Evolutionary conservation across 176 grass and related monocot genomes (phyloP), one percentile per base, ranked within the genome.

Genomic region (Poa annua): DNA sequence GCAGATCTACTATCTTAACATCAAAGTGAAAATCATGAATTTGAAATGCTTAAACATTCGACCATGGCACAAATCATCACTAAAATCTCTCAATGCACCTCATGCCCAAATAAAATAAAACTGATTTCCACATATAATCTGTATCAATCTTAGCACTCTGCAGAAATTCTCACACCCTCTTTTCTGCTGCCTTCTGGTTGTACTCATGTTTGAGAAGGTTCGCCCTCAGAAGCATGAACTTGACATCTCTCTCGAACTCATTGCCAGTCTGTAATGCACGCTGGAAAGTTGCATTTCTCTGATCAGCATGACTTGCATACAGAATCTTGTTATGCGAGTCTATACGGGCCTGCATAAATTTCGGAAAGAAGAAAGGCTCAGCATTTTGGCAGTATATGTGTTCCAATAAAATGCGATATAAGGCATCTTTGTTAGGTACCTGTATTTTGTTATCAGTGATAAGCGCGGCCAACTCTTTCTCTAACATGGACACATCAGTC

Each of bases 171-270:
- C 75, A 77, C 21, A 73, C 54, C 63, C 77, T 88, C 42, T 54
- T 80, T 71, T 88, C 80, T 83, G 76, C 55, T 72, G 80, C 25
- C 75, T 74, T 92, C 24, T 83, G 85, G 33, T 56, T 88, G 73
- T 81, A 81, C 63, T 98, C 92, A n/a, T 98, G 92, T 73, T 98
- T 98, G 48, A 98, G 79, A 53, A 98, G 82, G 90, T 93, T 98
- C 14, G 90, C 90, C 76, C 95, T 92, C 20, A 98, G 84, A 89
- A 94, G 81, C 92, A 98, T 89, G 6, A 88, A 81, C 49, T 79
- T 91, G 1, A 93, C 87, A 80, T 95, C 96, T 49, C 95, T 91
- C 89, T 95, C 92, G 44, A 95, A 98, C 24, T 93, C 90, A 14
- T 74, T 56, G 50, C 96, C 92, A 3, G 92, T 93, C 80, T 95